Conservation (phyloP, 1,284 basidiomycete genomes). For the Mrakiaceae sp. region DNA sequence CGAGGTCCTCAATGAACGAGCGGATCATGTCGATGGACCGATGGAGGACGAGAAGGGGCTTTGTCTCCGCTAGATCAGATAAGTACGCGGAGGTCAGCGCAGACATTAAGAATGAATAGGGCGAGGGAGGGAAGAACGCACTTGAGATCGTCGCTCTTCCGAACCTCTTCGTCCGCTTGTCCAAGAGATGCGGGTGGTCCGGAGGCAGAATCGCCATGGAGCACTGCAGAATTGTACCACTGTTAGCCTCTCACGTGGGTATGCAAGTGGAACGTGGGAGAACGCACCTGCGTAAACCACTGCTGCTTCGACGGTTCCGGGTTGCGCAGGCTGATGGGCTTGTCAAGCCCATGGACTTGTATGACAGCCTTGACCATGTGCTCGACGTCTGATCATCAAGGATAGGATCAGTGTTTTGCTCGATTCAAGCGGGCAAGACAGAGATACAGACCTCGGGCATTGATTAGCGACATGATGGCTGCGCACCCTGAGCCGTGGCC, state of each 20-base stretch:
- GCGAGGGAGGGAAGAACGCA: not conserved
- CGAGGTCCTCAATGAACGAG: no score
- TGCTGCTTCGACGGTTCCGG: constrained; percentile 16
- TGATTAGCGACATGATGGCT: constrained; percentile 60
- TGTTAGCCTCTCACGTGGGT: not conserved
- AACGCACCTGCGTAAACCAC: constrained; percentile 31
- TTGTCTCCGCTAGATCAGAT: no score
- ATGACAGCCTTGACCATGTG: constrained; percentile 55
- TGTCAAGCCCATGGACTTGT: constrained; percentile 60
- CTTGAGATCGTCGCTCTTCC: no score
- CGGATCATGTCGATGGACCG: no score
- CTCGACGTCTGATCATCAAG: constrained; percentile 40
- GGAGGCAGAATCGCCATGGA: no score
- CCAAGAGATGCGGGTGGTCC: no score
- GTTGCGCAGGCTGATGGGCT: constrained; percentile 26
- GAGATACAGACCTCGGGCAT: constrained; percentile 48
- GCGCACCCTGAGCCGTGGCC: constrained; percentile 76
- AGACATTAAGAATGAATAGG: not conserved
- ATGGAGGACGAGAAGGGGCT: no score
- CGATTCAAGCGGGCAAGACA: not conserved
- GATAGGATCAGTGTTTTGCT: not conserved
- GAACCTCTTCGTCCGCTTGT: no score
- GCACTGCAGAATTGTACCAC: no score
- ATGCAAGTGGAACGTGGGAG: not conserved
- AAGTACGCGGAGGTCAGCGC: no score